Conservation (phyloP, 78 protist species). For the Polysphondylium violaceum region DNA sequence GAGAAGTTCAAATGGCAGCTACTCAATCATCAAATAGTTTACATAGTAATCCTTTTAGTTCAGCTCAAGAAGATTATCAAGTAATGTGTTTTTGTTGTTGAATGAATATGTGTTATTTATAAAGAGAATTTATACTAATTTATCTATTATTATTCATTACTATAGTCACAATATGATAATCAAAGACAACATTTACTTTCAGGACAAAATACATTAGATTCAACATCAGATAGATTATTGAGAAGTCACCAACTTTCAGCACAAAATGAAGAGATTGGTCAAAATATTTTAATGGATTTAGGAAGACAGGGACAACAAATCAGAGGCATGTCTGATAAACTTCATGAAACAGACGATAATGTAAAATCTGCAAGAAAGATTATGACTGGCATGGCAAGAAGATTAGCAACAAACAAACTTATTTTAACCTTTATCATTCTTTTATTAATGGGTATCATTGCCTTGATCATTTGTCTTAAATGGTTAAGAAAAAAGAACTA, state of each 20-base stretch:
- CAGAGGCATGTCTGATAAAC: constrained; percentile 38
- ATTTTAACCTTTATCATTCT: constrained; percentile 66
- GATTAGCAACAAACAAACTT: constrained; percentile 73
- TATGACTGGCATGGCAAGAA: constrained; percentile 65
- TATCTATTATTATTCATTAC: neutral
- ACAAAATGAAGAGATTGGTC: constrained; percentile 65
- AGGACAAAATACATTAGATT: constrained; percentile 19
- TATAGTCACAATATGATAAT: constrained; percentile 73
- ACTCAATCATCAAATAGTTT: neutral
- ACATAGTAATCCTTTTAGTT: constrained; percentile 20
- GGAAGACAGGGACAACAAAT: constrained; percentile 57
- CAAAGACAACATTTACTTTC: constrained; percentile 67
- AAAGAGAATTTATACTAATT: neutral
- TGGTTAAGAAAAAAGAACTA: constrained; percentile 29
- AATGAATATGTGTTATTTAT: neutral
- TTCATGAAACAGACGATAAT: constrained; percentile 70
- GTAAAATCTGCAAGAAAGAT: constrained; percentile 40
- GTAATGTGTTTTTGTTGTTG: constrained; percentile 3
- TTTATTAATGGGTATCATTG: constrained; percentile 50
- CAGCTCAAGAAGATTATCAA: constrained; percentile 53
- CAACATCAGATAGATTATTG: constrained; percentile 51
- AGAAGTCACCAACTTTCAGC: constrained; percentile 63
- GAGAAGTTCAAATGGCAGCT: constrained; percentile 56
- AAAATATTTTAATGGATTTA: constrained; percentile 38
- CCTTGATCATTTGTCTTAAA: constrained; percentile 55